Evolutionary conservation across 2,329 filamentous ascomycete species (phyloP).

Genomic region (Bretziella fagacearum): DNA sequence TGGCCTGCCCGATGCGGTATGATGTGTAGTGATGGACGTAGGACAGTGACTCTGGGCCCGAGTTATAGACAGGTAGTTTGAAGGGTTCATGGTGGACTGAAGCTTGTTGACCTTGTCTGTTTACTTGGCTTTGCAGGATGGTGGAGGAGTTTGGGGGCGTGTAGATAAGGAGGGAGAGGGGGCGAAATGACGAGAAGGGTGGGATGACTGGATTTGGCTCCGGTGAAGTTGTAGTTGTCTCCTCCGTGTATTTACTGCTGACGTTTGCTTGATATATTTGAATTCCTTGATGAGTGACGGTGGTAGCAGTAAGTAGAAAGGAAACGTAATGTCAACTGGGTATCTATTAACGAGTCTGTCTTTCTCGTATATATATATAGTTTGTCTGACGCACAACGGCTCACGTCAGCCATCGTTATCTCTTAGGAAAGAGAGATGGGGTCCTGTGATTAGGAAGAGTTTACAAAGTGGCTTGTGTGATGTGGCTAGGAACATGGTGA

Average conservation of each 20-base stretch:
- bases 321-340: too few relatives aligned
- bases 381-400: too few relatives aligned
- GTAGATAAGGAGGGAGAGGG: not conserved
- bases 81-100: not conserved
- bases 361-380: too few relatives aligned
- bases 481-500: too few relatives aligned
- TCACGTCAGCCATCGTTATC: too few relatives aligned
- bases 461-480: too few relatives aligned
- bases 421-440: too few relatives aligned
- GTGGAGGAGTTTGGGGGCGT: not conserved
- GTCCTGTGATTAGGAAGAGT: too few relatives aligned
- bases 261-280: not conserved
- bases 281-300: too few relatives aligned
- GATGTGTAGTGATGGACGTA: not conserved
- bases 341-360: too few relatives aligned
- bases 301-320: too few relatives aligned
- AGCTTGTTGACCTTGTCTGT: not conserved
- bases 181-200: not conserved
- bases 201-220: not conserved
- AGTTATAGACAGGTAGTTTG: not conserved
- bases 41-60: not conserved
- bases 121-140: too few relatives aligned
- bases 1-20: not conserved
- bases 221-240: constrained; percentile 1
- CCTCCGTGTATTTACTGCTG: not conserved